Base-by-base conservation (phyloP, 2,329 filamentous ascomycete genomes). In the Scedosporium dehoogii region DNA sequence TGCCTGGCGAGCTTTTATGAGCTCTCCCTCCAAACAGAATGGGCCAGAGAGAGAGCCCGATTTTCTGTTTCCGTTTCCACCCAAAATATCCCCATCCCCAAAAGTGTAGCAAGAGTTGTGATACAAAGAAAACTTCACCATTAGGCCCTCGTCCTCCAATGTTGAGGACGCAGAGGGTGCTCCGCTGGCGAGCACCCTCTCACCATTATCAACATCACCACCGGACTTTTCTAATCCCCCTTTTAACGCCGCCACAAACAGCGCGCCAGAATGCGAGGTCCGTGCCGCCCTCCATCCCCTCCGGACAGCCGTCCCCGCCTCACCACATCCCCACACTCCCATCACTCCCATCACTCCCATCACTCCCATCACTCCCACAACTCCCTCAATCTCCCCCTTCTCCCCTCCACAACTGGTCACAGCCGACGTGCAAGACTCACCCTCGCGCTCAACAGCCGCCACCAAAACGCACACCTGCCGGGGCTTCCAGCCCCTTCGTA, bases 401-500 rank as follows among this genome's bases (percentile, higher is more conserved):
- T 48, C 44, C 44, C n/a, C n/a, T 21, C 16, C 44, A 6, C 44
- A 48, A 48, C 6, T 21, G 18, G 44, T 18, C 44, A 48, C 44
- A 55, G 23, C 27, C 27, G 27, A 58, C 6, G 14, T 29, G 27
- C 56, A 38, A 58, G 56, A 10, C 25, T 59, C 57, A 59, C 57
- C 38, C 57, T 44, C 57, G 7, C 38, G 7, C n/a, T 4, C 57
- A 46, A 42, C 21, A 14, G 18, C 9, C 29, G 23, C 27, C 25
- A n/a, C 51, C 33, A 3, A 12, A 27, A 23, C 12, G 23, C 51
- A 55, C 23, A 58, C 25, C 55, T 58, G 29, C 60, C 61, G 64
- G 64, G 64, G 64, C 64, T 65, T 65, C 64, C 63, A 62, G 64
- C 64, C 64, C 64, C 64, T 59, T 60, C 61, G 62, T 65, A 65